These are phyloP conservation scores for Diaporthe ampelina DNA, from an alignment of 2,329 filamentous ascomycete genomes.

Conservation along the genomic window DNA sequence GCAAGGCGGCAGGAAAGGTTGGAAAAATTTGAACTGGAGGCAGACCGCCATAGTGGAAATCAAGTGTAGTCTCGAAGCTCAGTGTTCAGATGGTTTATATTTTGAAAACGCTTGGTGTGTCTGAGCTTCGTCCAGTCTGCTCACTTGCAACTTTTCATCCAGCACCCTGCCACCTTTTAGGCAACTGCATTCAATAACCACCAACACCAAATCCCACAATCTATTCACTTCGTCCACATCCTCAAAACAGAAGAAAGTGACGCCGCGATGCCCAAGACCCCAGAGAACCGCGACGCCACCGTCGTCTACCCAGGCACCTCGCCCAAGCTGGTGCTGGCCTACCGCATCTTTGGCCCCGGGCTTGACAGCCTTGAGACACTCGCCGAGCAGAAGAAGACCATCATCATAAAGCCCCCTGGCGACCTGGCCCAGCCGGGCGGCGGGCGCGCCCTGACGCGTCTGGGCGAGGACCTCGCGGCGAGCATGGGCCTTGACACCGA, in stretches of 20 bases:
- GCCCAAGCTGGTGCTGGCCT: slow-evolving; percentile 27
- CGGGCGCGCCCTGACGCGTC: not conserved
- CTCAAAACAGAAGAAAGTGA: too few relatives aligned
- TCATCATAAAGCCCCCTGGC: not conserved
- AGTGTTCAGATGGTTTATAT: too few relatives aligned
- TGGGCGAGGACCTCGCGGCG: not conserved
- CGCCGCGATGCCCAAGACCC: not conserved
- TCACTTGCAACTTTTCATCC: too few relatives aligned
- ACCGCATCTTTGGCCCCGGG: slow-evolving; percentile 39
- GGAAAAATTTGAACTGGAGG: too few relatives aligned
- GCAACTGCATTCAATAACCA: not conserved
- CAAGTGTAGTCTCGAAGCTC: too few relatives aligned
- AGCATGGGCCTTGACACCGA: not conserved
- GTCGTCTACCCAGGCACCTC: slow-evolving; percentile 17
- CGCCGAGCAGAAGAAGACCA: not conserved
- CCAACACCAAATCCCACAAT: not conserved
- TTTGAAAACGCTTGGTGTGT: too few relatives aligned
- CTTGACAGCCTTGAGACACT: not conserved
- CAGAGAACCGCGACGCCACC: not conserved
- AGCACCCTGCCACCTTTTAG: too few relatives aligned
- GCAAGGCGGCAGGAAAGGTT: too few relatives aligned
- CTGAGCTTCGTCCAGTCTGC: too few relatives aligned
- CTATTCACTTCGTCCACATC: too few relatives aligned
- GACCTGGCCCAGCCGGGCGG: not conserved
- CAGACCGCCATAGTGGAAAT: too few relatives aligned